Evolutionary conservation across 2,329 filamentous ascomycete genomes (phyloP).

Genomic region (Aspergillus sp.): DNA sequence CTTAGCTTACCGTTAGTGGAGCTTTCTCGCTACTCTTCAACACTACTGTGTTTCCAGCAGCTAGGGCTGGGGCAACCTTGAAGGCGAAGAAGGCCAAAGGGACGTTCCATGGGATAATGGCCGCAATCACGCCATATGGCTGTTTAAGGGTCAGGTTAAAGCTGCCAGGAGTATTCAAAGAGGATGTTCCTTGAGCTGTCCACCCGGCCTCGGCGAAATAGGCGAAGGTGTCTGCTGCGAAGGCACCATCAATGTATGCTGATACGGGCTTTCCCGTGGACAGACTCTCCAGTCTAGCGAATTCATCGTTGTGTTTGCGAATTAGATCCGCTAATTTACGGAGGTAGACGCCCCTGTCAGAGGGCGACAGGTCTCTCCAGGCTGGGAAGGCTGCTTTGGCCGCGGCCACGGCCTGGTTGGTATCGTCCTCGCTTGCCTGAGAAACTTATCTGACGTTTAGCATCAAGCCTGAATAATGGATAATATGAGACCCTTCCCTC

Average conservation of each 20-base stretch:
- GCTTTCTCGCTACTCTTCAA: conserved; percentile 65
- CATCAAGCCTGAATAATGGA: neutral
- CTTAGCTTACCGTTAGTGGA: conserved; percentile 53
- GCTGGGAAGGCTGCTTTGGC: conserved; percentile 38
- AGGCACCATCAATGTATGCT: conserved; percentile 23
- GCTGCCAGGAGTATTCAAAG: conserved; percentile 28
- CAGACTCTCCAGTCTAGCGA: conserved; percentile 37
- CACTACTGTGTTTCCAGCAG: conserved; percentile 60
- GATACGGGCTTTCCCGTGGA: conserved; percentile 38
- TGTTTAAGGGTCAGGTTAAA: conserved; percentile 41
- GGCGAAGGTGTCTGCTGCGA: conserved; percentile 23
- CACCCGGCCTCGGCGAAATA: conserved; percentile 32
- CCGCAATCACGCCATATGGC: conserved; percentile 57
- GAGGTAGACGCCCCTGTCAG: conserved; percentile 31
- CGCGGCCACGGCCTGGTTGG: conserved; percentile 38
- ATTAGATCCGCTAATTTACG: conserved; percentile 35
- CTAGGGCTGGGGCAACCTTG: conserved; percentile 62
- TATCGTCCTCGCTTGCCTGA: conserved; percentile 23
- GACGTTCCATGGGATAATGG: conserved; percentile 62
- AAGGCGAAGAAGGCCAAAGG: conserved; percentile 47
- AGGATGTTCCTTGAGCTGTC: conserved; percentile 30
- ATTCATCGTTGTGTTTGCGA: conserved; percentile 26
- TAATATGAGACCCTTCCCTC: neutral
- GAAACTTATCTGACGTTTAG: neutral
- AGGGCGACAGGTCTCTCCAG: conserved; percentile 38